A percentile compares a stretch with the other conserved stretches of the same genome.
These are phyloP conservation scores for Suhomyces bolitotheri DNA, from an alignment of 1,139 yeast genomes.

Conservation along the genomic window DNA sequence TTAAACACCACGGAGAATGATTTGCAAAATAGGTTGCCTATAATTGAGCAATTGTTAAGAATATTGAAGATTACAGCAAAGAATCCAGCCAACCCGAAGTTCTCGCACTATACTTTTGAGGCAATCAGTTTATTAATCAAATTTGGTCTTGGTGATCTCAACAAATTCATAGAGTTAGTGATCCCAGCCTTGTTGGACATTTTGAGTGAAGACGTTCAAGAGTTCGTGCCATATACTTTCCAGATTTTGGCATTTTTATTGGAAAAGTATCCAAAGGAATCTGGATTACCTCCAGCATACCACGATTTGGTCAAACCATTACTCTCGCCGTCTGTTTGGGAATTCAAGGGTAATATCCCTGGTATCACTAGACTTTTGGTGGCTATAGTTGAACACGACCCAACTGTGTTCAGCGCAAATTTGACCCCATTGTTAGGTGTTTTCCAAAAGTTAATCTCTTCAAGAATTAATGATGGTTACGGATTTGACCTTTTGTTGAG, in stretches of 20 bases:
- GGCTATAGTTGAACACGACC: constrained; percentile 68
- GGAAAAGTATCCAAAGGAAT: constrained; percentile 55
- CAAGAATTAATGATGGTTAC: constrained; percentile 73
- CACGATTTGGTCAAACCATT: constrained; percentile 74
- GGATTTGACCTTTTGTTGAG: constrained; percentile 85
- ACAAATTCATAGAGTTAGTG: constrained; percentile 52
- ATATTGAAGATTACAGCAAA: constrained; percentile 72
- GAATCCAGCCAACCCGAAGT: constrained; percentile 94
- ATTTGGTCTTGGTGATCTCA: constrained; percentile 43
- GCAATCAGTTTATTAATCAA: constrained; percentile 76
- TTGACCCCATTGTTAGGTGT: constrained; percentile 88
- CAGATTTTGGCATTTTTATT: constrained; percentile 81
- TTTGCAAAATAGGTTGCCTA: constrained; percentile 41
- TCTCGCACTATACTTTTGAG: constrained; percentile 89
- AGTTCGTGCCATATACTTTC: constrained; percentile 89
- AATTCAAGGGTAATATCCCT: constrained; percentile 87
- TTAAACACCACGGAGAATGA: constrained; percentile 73
- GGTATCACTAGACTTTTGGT: constrained; percentile 81
- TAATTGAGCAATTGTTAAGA: constrained; percentile 64
- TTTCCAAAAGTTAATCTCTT: constrained; percentile 89
- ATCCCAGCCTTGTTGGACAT: constrained; percentile 69
- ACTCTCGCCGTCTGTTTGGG: constrained; percentile 90
- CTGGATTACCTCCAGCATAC: constrained; percentile 62
- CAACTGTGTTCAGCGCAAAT: constrained; percentile 47
- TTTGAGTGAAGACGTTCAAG: constrained; percentile 84